Percentiles rank a stretch among this genome's conserved stretches.
These are phyloP conservation scores for Xylariaceae sp. DNA, from an alignment of 2,329 filamentous ascomycete genomes.

Conservation along the genomic window DNA sequence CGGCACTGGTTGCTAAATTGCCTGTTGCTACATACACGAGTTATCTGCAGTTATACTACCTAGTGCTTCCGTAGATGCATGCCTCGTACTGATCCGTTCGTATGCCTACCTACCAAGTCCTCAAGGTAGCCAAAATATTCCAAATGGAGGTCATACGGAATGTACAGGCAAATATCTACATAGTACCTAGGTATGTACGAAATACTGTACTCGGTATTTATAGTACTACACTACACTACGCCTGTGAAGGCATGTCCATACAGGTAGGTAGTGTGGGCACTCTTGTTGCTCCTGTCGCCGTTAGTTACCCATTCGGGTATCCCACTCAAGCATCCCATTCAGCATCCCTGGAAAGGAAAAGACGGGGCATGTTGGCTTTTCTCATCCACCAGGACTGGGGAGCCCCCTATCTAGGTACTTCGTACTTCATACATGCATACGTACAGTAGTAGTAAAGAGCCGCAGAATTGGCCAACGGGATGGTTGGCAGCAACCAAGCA, in stretches of 20 bases:
- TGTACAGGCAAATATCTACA: not conserved
- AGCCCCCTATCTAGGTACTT: too few species aligned
- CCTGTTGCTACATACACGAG: not conserved
- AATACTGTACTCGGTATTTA: too few species aligned
- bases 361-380: not conserved
- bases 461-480: constrained; percentile 3
- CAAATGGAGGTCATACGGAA: constrained; percentile 7
- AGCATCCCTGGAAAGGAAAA: constrained; percentile 1
- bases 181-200: not conserved
- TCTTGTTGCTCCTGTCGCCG: constrained; percentile 8
- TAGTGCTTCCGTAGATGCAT: constrained; percentile 2
- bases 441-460: constrained; percentile 6
- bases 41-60: not conserved
- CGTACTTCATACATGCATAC: too few species aligned
- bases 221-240: not conserved
- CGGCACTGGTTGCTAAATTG: not conserved
- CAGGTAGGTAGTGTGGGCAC: not conserved
- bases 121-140: constrained; percentile 6
- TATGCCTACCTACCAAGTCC: too few species aligned
- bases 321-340: not conserved
- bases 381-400: not conserved
- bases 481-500: constrained; percentile 5
- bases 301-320: constrained; percentile 18
- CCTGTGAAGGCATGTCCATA: too few species aligned
- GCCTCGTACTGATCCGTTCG: too few species aligned